These are phyloP conservation scores for Exserohilum turcica DNA, from an alignment of 2,329 filamentous ascomycete species.

Conservation along the genomic window DNA sequence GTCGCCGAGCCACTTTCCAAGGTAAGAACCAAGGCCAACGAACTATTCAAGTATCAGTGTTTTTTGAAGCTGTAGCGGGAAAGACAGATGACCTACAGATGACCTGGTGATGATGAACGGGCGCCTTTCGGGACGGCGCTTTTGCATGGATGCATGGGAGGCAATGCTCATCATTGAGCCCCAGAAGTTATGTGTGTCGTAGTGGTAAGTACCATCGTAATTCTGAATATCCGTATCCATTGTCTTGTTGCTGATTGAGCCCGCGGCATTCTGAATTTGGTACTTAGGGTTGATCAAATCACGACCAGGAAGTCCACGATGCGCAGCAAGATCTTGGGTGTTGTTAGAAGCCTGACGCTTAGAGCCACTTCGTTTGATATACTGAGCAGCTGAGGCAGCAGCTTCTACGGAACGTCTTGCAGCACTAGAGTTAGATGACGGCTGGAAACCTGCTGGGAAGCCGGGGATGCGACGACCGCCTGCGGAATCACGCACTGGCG, in stretches of 20 bases:
- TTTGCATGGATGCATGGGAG: slow-evolving; percentile 69
- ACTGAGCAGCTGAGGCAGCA: slow-evolving; percentile 7
- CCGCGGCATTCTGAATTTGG: slow-evolving; percentile 62
- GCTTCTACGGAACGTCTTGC: slow-evolving; percentile 18
- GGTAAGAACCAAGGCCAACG: slow-evolving; percentile 67
- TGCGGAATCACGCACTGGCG: slow-evolving; percentile 63
- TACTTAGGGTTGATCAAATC: slow-evolving; percentile 70
- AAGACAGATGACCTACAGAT: slow-evolving; percentile 49
- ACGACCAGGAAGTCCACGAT: slow-evolving; percentile 64
- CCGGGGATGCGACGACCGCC: slow-evolving; percentile 68
- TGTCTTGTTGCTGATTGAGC: slow-evolving; percentile 53
- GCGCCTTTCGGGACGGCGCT: slow-evolving; percentile 65
- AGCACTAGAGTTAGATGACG: slow-evolving; percentile 38
- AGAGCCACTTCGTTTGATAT: slow-evolving; percentile 2
- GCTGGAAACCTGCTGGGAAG: slow-evolving; percentile 71
- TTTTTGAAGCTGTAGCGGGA: not conserved
- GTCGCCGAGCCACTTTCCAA: slow-evolving; percentile 66
- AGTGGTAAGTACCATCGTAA: slow-evolving; percentile 68
- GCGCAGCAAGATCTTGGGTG: slow-evolving; percentile 45
- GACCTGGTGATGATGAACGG: slow-evolving; percentile 76
- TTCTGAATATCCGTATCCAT: slow-evolving; percentile 71
- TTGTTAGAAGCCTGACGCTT: slow-evolving; percentile 31
- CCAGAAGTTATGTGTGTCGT: slow-evolving; percentile 78
- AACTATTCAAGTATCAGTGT: slow-evolving; percentile 50
- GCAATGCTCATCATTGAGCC: slow-evolving; percentile 74